A percentile compares a stretch with the other conserved stretches of the same genome.
Conservation (phyloP, 2,329 filamentous ascomycete species). For the Penicillium sp. region DNA sequence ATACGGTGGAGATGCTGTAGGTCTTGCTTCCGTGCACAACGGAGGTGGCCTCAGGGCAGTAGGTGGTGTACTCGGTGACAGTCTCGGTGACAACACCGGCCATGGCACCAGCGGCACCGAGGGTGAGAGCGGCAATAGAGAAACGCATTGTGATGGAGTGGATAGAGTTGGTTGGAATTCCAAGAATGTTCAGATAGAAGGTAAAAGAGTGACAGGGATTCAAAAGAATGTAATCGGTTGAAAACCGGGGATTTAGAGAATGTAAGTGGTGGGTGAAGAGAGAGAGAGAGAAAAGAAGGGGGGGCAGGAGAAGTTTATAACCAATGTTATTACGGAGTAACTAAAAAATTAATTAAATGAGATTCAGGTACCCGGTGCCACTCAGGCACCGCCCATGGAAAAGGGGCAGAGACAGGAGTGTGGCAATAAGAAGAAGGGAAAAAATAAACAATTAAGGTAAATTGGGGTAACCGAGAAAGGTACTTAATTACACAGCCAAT, state of each 20-base stretch:
- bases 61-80: conserved; percentile 60
- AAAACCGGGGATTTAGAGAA: conserved; percentile 16
- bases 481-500: neutral
- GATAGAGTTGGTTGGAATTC: conserved; percentile 4
- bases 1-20: conserved; percentile 59
- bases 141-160: conserved; percentile 43
- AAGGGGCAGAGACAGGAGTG: conserved; percentile 1
- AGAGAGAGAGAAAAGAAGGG: conserved; percentile 3
- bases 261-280: conserved; percentile 14
- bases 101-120: conserved; percentile 34
- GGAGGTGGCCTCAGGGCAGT: conserved; percentile 60
- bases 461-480: neutral
- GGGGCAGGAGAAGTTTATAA: conserved; percentile 10
- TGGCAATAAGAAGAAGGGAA: neutral
- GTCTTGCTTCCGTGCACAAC: conserved; percentile 57
- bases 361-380: conserved; percentile 21
- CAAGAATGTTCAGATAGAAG: conserved; percentile 10
- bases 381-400: conserved; percentile 6
- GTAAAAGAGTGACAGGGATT: conserved; percentile 7
- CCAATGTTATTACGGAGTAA: neutral
- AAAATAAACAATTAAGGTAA: neutral
- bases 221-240: conserved; percentile 22
- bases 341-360: conserved; percentile 4
- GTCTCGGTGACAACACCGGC: conserved; percentile 52
- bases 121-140: conserved; percentile 36